These are phyloP conservation scores for Vanilla planifolia DNA, from an alignment of 106 monocot species.

Conservation along the genomic window DNA sequence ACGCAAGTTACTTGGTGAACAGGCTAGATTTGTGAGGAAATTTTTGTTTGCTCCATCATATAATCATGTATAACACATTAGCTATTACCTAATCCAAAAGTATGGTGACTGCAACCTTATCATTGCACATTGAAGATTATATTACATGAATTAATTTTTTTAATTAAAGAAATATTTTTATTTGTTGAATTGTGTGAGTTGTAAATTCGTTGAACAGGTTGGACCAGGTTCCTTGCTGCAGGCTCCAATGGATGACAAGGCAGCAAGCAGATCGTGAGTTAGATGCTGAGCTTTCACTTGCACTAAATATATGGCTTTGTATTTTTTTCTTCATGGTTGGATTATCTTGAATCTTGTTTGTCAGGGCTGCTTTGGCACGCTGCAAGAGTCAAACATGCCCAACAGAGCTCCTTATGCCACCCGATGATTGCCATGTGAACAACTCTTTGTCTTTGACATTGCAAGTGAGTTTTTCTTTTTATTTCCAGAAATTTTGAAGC, in stretches of 20 bases:
- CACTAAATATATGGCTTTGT: background rate
- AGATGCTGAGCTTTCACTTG: background rate
- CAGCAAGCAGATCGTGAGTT: slow-evolving; percentile 71
- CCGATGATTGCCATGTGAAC: slow-evolving; percentile 96
- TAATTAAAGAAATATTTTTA: background rate
- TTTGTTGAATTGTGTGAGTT: background rate
- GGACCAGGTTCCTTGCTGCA: slow-evolving; percentile 86
- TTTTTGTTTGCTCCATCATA: background rate
- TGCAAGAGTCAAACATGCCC: slow-evolving; percentile 88
- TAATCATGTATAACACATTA: background rate
- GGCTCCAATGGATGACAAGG: slow-evolving; percentile 68
- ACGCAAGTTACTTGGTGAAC: too few species aligned
- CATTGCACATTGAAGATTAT: background rate
- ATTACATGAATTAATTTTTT: background rate
- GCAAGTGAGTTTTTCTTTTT: slow-evolving; percentile 42
- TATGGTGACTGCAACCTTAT: background rate
- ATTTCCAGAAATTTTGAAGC: background rate
- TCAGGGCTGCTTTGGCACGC: slow-evolving; percentile 45
- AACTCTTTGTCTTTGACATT: slow-evolving; percentile 75
- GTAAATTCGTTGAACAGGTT: slow-evolving; percentile 41
- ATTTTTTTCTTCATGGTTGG: background rate
- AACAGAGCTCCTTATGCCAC: slow-evolving; percentile 70
- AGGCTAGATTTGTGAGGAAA: too few species aligned
- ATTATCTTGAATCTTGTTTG: slow-evolving; percentile 15
- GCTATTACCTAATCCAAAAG: background rate